Evolutionary conservation across 2,329 filamentous ascomycete species (phyloP).

Genomic region (Rhinocladiella similis): DNA sequence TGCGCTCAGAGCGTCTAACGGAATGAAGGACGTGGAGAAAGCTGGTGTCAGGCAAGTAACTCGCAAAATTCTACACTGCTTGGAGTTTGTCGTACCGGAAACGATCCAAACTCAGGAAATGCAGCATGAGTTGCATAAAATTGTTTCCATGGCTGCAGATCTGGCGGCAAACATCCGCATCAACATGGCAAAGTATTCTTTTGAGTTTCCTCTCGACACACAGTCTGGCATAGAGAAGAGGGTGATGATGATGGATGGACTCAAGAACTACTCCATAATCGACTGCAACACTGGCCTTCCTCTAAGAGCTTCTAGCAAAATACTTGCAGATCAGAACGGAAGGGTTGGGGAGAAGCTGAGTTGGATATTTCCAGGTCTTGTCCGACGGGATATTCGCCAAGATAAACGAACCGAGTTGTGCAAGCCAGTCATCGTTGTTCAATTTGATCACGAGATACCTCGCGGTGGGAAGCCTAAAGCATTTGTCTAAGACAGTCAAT

Average conservation of each 20-base stretch:
- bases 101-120: too few relatives aligned
- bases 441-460: conserved; percentile 7
- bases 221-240: neutral
- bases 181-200: neutral
- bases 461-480: conserved; percentile 2
- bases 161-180: conserved; percentile 7
- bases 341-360: conserved; percentile 8
- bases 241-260: neutral
- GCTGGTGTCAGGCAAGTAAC: neutral
- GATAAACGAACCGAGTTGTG: neutral
- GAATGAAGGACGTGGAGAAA: neutral
- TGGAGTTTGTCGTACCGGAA: neutral
- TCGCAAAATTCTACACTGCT: neutral
- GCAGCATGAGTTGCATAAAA: too few relatives aligned
- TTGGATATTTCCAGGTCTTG: conserved; percentile 7
- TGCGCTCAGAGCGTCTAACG: neutral
- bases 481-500: neutral
- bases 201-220: neutral
- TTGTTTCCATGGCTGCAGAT: neutral
- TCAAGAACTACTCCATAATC: conserved; percentile 10
- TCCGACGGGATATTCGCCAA: neutral
- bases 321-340: neutral
- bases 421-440: conserved; percentile 12
- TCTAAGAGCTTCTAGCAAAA: neutral
- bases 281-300: conserved; percentile 8